Conservation (phyloP, 495 filamentous ascomycete genomes). For the Aspergillus mulundensis region DNA sequence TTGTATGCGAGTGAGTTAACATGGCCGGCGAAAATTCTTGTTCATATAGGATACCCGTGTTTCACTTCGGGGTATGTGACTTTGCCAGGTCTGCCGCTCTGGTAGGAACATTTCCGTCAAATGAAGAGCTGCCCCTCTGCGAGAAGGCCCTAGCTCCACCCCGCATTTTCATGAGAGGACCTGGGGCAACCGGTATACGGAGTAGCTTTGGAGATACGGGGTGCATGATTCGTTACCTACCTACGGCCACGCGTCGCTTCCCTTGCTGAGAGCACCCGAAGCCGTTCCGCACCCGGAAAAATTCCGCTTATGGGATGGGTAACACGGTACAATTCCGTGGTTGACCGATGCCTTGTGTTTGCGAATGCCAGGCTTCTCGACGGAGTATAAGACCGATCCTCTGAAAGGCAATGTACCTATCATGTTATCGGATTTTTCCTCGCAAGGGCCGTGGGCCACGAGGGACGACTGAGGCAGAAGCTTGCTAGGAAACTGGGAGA, state of each 20-base stretch:
- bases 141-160: not conserved
- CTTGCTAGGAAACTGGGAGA: not conserved
- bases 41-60: not conserved
- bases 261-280: conserved; percentile 1
- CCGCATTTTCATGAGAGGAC: not conserved
- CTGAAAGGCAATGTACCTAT: not conserved
- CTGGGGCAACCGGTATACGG: conserved; percentile 1
- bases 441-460: not conserved
- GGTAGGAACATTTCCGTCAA: conserved; percentile 15
- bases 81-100: conserved; percentile 7
- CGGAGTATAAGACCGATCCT: too few relatives aligned
- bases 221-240: conserved; percentile 3
- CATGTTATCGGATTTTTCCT: not conserved
- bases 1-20: not conserved
- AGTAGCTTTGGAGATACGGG: not conserved
- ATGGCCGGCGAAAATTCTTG: too few relatives aligned
- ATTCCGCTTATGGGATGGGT: conserved; percentile 2
- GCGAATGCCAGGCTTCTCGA: not conserved
- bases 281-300: conserved; percentile 15
- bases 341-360: not conserved
- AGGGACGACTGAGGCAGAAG: not conserved
- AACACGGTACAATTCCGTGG: not conserved
- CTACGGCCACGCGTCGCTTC: not conserved
- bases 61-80: not conserved
- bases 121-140: not conserved